A percentile compares a stretch with the other conserved stretches of the same genome.
phyloP scores from a whole-genome alignment of 2,329 filamentous ascomycete species.

The Didymella lethalis region DNA sequence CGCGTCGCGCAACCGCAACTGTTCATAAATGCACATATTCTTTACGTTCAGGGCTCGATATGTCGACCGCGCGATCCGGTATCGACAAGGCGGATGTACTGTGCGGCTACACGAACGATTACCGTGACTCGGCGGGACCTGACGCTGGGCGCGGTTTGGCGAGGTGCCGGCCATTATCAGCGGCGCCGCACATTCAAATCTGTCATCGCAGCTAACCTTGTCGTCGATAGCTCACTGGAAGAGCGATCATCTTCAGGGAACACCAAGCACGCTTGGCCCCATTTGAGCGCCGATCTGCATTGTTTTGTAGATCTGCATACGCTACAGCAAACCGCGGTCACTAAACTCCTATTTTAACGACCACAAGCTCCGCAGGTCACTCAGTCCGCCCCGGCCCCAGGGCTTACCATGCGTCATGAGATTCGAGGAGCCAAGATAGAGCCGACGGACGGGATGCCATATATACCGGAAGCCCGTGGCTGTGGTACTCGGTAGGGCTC shows the following conservation, averaged over 20 bases:
- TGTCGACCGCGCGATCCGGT: background rate
- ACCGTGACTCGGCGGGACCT: background rate
- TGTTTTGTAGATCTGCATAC: slow-evolving; percentile 13
- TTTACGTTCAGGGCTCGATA: background rate
- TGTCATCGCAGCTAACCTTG: slow-evolving; percentile 2
- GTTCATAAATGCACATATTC: background rate
- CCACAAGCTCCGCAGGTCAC: background rate
- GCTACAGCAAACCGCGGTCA: slow-evolving; percentile 1
- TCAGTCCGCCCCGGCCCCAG: background rate
- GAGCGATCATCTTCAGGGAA: slow-evolving; percentile 2
- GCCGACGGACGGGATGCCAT: background rate
- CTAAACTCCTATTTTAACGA: slow-evolving; percentile 1
- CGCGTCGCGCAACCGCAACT: background rate
- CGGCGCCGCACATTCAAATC: slow-evolving; percentile 6
- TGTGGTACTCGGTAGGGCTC: background rate
- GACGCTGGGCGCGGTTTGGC: slow-evolving; percentile 2
- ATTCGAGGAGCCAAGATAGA: background rate
- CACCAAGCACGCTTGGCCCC: background rate
- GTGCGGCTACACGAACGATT: slow-evolving; percentile 3
- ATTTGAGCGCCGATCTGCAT: slow-evolving; percentile 1
- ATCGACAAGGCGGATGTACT: background rate
- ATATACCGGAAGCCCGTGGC: background rate
- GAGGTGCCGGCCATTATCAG: slow-evolving; percentile 6
- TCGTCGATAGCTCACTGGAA: background rate
- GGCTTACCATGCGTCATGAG: slow-evolving; percentile 5